phyloP scores from a whole-genome alignment of 768 basidiomycete genomes.

The Pholiota microspora region DNA sequence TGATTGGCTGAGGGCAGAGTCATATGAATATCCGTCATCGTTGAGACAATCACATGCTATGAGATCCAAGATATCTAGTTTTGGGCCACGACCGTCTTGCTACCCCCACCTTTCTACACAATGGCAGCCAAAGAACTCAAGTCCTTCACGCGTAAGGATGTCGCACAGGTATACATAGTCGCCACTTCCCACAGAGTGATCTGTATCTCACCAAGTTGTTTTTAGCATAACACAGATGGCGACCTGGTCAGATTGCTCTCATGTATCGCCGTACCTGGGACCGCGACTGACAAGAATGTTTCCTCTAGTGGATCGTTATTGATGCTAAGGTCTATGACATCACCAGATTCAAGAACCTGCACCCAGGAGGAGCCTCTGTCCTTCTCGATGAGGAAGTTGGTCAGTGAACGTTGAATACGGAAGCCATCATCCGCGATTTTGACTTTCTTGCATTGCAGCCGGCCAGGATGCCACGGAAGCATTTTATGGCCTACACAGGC shows the following conservation, averaged over 20 bases:
- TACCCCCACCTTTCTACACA: neutral
- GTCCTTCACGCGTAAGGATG: conserved; percentile 37
- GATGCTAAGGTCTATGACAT: conserved; percentile 87
- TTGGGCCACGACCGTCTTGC: neutral
- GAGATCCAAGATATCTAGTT: neutral
- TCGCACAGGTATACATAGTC: conserved; percentile 35
- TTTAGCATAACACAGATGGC: conserved; percentile 71
- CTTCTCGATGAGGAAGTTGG: conserved; percentile 76
- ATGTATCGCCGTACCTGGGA: neutral
- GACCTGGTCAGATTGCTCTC: conserved; percentile 46
- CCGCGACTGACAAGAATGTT: neutral
- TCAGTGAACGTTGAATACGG: conserved; percentile 29
- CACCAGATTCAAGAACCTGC: conserved; percentile 75
- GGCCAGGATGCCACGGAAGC: conserved; percentile 88
- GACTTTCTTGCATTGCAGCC: conserved; percentile 42
- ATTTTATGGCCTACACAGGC: conserved; percentile 89
- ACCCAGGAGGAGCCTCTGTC: conserved; percentile 84
- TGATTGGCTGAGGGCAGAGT: neutral
- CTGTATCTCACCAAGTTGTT: conserved; percentile 14
- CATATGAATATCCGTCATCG: conserved; percentile 1
- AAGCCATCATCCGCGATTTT: too few species aligned
- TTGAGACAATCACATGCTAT: conserved; percentile 6
- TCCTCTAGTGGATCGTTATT: conserved; percentile 76
- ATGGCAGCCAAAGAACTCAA: conserved; percentile 37
- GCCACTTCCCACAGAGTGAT: neutral